phyloP scores from a whole-genome alignment of 108 stramenopile species.

The Cyclotella atomus region DNA sequence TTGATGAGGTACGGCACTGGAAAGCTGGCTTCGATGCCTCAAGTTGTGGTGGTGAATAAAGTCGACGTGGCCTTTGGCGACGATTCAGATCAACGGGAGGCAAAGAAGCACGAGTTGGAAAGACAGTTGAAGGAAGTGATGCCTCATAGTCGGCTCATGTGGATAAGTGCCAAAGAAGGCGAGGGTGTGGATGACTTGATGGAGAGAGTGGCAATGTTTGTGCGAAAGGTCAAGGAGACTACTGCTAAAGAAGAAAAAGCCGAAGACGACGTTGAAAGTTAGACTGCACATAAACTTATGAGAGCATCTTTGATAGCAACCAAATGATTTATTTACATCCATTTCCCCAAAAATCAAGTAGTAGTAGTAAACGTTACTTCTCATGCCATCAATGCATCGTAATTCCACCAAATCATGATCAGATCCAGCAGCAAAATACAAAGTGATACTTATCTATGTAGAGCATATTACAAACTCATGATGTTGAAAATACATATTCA shows the following conservation, averaged over 20 bases:
- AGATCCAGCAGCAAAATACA: too few species aligned
- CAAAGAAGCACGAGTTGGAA: constrained; percentile 60
- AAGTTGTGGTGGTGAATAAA: constrained; percentile 96
- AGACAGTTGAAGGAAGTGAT: constrained; percentile 60
- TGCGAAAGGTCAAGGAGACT: constrained; percentile 74
- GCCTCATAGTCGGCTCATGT: constrained; percentile 83
- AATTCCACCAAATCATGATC: too few species aligned
- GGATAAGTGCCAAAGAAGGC: constrained; percentile 89
- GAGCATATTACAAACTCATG: too few species aligned
- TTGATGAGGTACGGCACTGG: constrained; percentile 89
- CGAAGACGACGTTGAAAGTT: too few species aligned
- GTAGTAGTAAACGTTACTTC: too few species aligned
- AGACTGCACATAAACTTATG: too few species aligned
- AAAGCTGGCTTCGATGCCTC: constrained; percentile 90
- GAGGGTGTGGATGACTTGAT: constrained; percentile 90
- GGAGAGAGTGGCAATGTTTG: constrained; percentile 80
- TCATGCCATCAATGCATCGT: too few species aligned
- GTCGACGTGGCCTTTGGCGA: constrained; percentile 72
- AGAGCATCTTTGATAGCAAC: too few species aligned
- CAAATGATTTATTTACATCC: too few species aligned
- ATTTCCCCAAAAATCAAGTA: too few species aligned
- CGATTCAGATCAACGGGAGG: constrained; percentile 8
- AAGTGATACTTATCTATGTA: too few species aligned
- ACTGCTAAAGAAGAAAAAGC: constrained; percentile 30
- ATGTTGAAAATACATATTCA: too few species aligned